Evolutionary conservation across 331 rosid species (phyloP), one percentile per base, ranked within the genome.

Genomic region (Quercus phellos): DNA sequence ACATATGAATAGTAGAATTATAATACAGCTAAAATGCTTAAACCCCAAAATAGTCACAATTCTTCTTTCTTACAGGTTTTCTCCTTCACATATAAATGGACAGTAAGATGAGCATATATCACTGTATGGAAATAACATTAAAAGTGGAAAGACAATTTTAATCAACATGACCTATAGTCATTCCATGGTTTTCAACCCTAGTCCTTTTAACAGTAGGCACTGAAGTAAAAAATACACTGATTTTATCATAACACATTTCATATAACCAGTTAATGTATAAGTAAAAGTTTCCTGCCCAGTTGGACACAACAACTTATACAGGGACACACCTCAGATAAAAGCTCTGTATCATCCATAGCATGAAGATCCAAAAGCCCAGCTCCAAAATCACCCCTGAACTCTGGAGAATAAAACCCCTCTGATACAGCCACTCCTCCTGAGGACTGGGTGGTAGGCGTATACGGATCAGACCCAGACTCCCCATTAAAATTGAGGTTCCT

Each of bases 281-380:
- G 68, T 27, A 27, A 17, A 66, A 55, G 67, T 26, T 73, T 38
- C 55, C 71, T 34, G 67, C 53, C 19, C 19, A 63, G 76, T 53
- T 51, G 35, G 72, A 54, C 77, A 68, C 73, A 43, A 29, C 55
- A 51, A 69, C 70, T 61, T 35, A 73, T n/a, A 74, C 4, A 22
- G 51, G 30, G 75, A 42, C 85, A 81, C 78, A 95, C 99, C 98
- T 91, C 99, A 42, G 99, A 76, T 55, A 95, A 75, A 83, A 95
- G 99, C 84, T 90, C 98, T 60, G 96, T 95, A 61, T 95, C 99
- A 85, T 95, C 99, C 97, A 95, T 91, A 34, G 99, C 97, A 84
- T 95, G 97, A 79, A 93, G 99, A 87, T 95, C 99, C 96, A 95
- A 89, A 83, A 95, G 92, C 79, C 99, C 99, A 27, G 99, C 96